phyloP scores from a whole-genome alignment of 1,284 basidiomycete species.

The Marasmius tenuissimus region DNA sequence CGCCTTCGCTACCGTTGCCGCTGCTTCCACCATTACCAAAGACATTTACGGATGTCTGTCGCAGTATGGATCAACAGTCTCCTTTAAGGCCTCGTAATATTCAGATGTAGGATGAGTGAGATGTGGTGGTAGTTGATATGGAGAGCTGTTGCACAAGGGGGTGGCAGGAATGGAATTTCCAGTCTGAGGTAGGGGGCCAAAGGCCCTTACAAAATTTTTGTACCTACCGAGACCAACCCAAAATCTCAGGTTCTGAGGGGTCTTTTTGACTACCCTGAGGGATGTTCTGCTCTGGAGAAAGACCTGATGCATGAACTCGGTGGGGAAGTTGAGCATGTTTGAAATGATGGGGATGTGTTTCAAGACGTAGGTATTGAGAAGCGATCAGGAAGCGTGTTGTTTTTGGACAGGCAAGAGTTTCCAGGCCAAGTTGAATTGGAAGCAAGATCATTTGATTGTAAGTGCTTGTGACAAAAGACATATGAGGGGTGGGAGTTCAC shows the following conservation, averaged over 20 bases:
- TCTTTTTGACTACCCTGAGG: neutral
- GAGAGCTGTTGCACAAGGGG: slow-evolving; percentile 30
- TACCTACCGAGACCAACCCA: no score
- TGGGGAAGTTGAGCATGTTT: slow-evolving; percentile 22
- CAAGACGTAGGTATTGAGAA: slow-evolving; percentile 9
- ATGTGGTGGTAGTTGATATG: slow-evolving; percentile 51
- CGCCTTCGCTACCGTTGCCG: no score
- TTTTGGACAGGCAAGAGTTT: slow-evolving; percentile 31
- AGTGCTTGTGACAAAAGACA: neutral
- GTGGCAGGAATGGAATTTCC: no score
- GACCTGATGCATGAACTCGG: slow-evolving; percentile 3
- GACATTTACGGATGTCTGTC: slow-evolving; percentile 2
- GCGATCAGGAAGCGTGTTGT: slow-evolving; percentile 1
- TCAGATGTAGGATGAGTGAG: slow-evolving; percentile 43
- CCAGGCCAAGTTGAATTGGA: slow-evolving; percentile 36
- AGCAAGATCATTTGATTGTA: neutral
- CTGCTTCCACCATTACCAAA: no score
- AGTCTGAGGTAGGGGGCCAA: no score
- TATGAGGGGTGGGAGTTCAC: slow-evolving; percentile 16
- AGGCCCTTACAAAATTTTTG: no score
- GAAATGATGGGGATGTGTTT: slow-evolving; percentile 37
- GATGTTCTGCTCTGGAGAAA: neutral
- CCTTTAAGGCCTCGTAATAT: slow-evolving; percentile 20
- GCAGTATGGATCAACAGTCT: slow-evolving; percentile 20
- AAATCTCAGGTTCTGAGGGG: no score